Conservation (phyloP, 495 filamentous ascomycete genomes). For the Annulohypoxylon maeteangense region DNA sequence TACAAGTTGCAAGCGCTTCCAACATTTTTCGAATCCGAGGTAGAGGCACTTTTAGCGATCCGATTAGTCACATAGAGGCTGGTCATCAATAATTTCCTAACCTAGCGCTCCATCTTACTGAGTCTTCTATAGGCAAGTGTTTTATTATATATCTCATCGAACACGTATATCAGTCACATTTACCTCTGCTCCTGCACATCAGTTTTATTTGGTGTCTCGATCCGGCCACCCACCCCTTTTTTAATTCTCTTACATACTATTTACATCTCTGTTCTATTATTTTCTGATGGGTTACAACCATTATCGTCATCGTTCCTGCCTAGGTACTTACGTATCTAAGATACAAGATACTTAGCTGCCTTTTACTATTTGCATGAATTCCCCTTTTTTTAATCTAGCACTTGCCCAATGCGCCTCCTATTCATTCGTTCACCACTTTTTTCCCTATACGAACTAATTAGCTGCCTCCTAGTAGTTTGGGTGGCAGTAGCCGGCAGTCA, state of each 20-base stretch:
- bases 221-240: conserved; percentile 19
- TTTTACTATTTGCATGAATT: background rate
- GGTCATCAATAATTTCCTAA: conserved; percentile 46
- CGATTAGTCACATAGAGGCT: conserved; percentile 43
- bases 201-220: conserved; percentile 36
- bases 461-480: background rate
- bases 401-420: conserved; percentile 11
- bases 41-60: conserved; percentile 26
- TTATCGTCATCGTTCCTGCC: background rate
- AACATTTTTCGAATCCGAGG: background rate
- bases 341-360: background rate
- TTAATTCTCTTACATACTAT: conserved; percentile 2
- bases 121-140: conserved; percentile 43
- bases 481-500: conserved; percentile 1
- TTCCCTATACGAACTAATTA: conserved; percentile 2
- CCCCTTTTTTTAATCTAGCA: conserved; percentile 1
- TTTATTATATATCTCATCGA: conserved; percentile 45
- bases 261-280: background rate
- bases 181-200: conserved; percentile 28
- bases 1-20: too few species aligned
- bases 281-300: background rate
- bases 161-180: conserved; percentile 45
- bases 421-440: background rate
- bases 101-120: conserved; percentile 40
- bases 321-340: background rate